These are phyloP conservation scores for Penicillium pulvis DNA, from an alignment of 495 filamentous ascomycete genomes.

Conservation along the genomic window DNA sequence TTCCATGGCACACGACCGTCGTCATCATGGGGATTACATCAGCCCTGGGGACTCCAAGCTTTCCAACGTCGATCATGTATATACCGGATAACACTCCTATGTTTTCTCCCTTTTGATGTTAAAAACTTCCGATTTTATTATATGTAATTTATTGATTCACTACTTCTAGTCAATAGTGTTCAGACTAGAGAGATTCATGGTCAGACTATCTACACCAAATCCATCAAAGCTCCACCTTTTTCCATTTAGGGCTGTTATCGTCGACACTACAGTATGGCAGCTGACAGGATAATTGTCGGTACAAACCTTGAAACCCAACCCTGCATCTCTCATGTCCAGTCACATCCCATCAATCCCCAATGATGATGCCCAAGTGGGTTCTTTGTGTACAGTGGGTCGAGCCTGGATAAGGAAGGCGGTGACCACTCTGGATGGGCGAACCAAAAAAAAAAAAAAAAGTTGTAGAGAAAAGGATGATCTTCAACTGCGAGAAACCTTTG, in stretches of 20 bases:
- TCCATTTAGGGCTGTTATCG: too few species aligned
- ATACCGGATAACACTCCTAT: not conserved
- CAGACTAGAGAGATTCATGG: too few species aligned
- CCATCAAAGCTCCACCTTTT: too few species aligned
- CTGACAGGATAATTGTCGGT: not conserved
- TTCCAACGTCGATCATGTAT: not conserved
- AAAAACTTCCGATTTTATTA: too few species aligned
- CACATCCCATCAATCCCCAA: not conserved
- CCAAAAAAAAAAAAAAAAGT: not conserved
- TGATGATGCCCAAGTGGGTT: slow-evolving; percentile 3
- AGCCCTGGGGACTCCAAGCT: slow-evolving; percentile 1
- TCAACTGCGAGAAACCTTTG: not conserved
- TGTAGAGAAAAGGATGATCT: not conserved
- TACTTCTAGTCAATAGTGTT: too few species aligned
- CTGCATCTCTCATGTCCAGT: slow-evolving; percentile 3
- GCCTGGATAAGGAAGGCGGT: slow-evolving; percentile 15
- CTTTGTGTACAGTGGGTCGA: slow-evolving; percentile 4
- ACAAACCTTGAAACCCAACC: not conserved
- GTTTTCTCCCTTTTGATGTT: too few species aligned
- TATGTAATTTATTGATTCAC: too few species aligned
- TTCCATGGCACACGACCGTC: slow-evolving; percentile 10
- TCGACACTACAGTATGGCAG: too few species aligned
- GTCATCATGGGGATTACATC: slow-evolving; percentile 13
- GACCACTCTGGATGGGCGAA: not conserved
- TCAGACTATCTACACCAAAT: too few species aligned